Evolutionary conservation across 345 rosid genomes (phyloP).

Genomic region (Anastatica hierochuntica): DNA sequence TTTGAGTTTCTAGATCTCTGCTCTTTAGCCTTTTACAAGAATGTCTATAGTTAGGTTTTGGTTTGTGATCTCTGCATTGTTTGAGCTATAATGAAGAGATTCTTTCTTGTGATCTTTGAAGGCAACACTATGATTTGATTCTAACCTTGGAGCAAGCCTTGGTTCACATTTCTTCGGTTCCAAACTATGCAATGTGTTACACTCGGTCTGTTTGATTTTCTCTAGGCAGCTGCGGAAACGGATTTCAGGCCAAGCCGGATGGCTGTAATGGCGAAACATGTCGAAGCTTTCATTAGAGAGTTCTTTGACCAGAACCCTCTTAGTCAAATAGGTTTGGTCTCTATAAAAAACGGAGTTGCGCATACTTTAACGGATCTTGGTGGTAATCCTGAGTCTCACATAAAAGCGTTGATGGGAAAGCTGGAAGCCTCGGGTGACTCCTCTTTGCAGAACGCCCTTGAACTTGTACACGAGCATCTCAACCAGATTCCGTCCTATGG

Average conservation of each 20-base stretch:
- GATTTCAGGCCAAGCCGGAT: constrained; percentile 69
- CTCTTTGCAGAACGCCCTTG: constrained; percentile 78
- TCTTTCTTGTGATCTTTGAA: background rate
- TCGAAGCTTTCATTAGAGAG: constrained; percentile 78
- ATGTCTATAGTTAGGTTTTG: background rate
- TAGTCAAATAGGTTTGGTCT: constrained; percentile 70
- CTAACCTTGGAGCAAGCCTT: background rate
- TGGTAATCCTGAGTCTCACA: constrained; percentile 87
- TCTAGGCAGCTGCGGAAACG: constrained; percentile 77
- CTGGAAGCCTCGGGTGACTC: constrained; percentile 70
- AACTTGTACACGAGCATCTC: constrained; percentile 58
- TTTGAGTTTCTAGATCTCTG: background rate
- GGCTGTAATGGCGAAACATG: constrained; percentile 64
- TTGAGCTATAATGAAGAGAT: background rate
- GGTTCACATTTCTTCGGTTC: background rate
- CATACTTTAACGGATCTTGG: constrained; percentile 79
- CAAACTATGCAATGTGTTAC: background rate
- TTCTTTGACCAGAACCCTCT: constrained; percentile 90
- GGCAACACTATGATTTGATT: background rate
- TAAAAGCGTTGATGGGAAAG: constrained; percentile 78
- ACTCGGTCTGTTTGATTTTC: background rate
- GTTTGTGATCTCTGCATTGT: background rate
- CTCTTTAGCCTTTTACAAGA: background rate
- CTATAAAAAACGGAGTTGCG: constrained; percentile 77
- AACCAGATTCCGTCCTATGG: constrained; percentile 80